Evolutionary conservation across 2,329 filamentous ascomycete species (phyloP), one percentile per base, ranked within the genome.

Genomic region (Scedosporium boydii): DNA sequence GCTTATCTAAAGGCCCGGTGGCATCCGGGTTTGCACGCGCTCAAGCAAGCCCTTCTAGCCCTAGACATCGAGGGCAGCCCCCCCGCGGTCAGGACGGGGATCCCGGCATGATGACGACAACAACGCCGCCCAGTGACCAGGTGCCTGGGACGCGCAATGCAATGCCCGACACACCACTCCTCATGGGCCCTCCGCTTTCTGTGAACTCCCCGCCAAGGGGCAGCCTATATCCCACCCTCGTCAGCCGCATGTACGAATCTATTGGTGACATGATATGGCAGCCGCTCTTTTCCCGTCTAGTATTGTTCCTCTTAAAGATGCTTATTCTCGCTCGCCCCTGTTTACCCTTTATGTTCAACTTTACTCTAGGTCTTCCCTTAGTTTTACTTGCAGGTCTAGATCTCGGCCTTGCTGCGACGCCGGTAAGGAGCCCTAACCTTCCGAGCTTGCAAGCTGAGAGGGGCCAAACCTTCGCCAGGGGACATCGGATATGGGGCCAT

Each of bases 301-400:
- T 73, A 1, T 67, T 93, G 1, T 93, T 96, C 68, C 71, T 88
- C 5, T 66, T 82, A 59, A 96, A 96, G 72, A 75, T 92, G 7
- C 75, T 81, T 12, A 84, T 85, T 0, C 74, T 95, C 9, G 80
- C 82, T 2, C 79, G 82, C 57, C 83, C 87, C 0, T 96, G 92
- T 72, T 85, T 85, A 71, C 91, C 91, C 0, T 86, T 87, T 63
- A 85, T 86, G 53, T 80, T 84, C n/a, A 87, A 82, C 55, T 77
- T 84, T 6, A 82, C 82, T 72, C 74, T 92, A 4, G 79, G 85
- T 4, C 86, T 88, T 66, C 85, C 88, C 3, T 76, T 96, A 1
- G 75, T 96, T 4, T 74, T 82, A 3, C 72, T 93, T 6, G 91
- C 90, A 7, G 84, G 82, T 1, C 68, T 91, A 12, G 90, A 93